A percentile compares a stretch with the other conserved stretches of the same genome.
These are phyloP conservation scores for Hypomyces rosellus DNA, from an alignment of 2,329 filamentous ascomycete genomes.

Conservation along the genomic window DNA sequence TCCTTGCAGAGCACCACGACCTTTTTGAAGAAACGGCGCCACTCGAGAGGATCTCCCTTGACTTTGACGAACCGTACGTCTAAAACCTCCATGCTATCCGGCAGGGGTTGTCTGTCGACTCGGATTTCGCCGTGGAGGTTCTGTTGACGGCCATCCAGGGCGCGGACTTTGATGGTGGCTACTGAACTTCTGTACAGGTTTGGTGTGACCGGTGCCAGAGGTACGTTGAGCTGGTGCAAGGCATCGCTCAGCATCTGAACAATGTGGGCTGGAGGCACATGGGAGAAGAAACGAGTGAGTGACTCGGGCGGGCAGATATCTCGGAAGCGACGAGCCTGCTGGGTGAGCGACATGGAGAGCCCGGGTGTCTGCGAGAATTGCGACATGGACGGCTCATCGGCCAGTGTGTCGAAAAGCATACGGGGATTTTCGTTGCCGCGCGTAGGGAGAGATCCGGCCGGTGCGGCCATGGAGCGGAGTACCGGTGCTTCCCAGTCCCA, in stretches of 20 bases:
- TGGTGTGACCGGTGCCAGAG: slow-evolving; percentile 48
- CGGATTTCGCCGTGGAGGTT: slow-evolving; percentile 68
- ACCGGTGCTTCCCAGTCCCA: slow-evolving; percentile 85
- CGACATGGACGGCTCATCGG: slow-evolving; percentile 77
- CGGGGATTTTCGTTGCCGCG: slow-evolving; percentile 28
- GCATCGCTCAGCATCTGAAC: slow-evolving; percentile 75
- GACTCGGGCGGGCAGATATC: slow-evolving; percentile 87
- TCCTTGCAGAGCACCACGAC: slow-evolving; percentile 84
- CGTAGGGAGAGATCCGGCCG: slow-evolving; percentile 29
- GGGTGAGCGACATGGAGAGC: slow-evolving; percentile 78
- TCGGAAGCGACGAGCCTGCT: slow-evolving; percentile 78
- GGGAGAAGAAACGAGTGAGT: slow-evolving; percentile 87
- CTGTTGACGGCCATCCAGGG: slow-evolving; percentile 66
- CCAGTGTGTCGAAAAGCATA: slow-evolving; percentile 56
- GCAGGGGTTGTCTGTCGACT: slow-evolving; percentile 58
- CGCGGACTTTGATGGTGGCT: slow-evolving; percentile 65
- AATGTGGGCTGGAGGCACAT: slow-evolving; percentile 66
- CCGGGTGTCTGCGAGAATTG: slow-evolving; percentile 79
- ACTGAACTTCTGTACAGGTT: slow-evolving; percentile 49
- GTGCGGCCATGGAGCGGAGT: slow-evolving; percentile 44
- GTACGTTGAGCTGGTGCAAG: slow-evolving; percentile 78
- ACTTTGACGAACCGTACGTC: slow-evolving; percentile 90
- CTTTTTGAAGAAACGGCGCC: slow-evolving; percentile 95
- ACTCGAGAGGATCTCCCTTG: slow-evolving; percentile 93
- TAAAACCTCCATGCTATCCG: slow-evolving; percentile 54